These are phyloP conservation scores for Candida ficus DNA, from an alignment of 805 yeast genomes.

Conservation along the genomic window DNA sequence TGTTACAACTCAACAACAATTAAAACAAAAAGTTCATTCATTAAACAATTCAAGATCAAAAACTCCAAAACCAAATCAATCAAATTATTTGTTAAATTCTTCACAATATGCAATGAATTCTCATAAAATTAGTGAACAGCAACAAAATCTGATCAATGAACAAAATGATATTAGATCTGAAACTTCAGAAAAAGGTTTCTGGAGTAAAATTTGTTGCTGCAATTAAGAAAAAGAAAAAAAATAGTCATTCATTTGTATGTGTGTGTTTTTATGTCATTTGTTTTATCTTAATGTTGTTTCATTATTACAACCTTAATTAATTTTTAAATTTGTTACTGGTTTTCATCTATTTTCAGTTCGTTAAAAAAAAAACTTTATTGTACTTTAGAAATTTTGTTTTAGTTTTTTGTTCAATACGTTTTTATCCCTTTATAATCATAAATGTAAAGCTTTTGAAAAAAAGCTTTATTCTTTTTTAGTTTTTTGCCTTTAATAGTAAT, in stretches of 20 bases:
- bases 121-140: constrained; percentile 21
- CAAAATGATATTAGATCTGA: constrained; percentile 21
- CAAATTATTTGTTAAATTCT: constrained; percentile 22
- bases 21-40: constrained; percentile 26
- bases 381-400: too few species aligned
- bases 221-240: constrained; percentile 7
- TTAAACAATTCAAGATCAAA: constrained; percentile 24
- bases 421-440: too few species aligned
- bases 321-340: not conserved
- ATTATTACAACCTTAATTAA: not conserved
- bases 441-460: too few species aligned
- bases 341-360: not conserved
- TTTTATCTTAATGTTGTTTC: too few species aligned
- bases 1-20: constrained; percentile 13
- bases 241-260: too few species aligned
- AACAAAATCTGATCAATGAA: constrained; percentile 21
- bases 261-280: not conserved
- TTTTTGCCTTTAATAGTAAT: too few species aligned
- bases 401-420: not conserved
- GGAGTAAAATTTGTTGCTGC: constrained; percentile 25
- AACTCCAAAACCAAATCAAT: constrained; percentile 22
- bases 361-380: too few species aligned
- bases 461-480: too few species aligned
- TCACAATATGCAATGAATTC: constrained; percentile 24
- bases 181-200: constrained; percentile 21